phyloP scores from a whole-genome alignment of 306 rosid genomes.

The Oemleria cerasiformis region DNA sequence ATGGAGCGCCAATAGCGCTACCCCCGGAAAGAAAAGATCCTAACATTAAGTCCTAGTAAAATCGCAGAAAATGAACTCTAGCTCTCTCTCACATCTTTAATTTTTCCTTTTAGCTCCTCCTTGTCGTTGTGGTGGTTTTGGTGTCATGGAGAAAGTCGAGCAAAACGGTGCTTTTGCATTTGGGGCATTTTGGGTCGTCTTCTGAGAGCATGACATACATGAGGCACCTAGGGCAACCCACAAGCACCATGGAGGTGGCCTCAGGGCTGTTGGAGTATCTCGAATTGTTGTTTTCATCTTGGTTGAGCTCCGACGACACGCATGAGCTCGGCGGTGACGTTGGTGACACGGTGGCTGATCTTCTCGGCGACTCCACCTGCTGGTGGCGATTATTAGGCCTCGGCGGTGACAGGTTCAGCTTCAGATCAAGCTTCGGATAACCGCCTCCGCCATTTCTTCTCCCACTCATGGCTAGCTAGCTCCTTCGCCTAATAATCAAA shows the following conservation, averaged over 20 bases:
- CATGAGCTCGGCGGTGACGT: slow-evolving; percentile 83
- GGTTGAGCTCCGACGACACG: slow-evolving; percentile 68
- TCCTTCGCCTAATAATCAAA: too few relatives aligned
- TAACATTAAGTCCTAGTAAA: slow-evolving; percentile 21
- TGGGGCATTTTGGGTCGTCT: slow-evolving; percentile 81
- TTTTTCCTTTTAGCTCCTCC: slow-evolving; percentile 38
- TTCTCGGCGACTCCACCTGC: slow-evolving; percentile 45
- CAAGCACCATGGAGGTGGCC: slow-evolving; percentile 71
- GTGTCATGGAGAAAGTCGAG: slow-evolving; percentile 69
- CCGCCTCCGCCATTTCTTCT: slow-evolving; percentile 55
- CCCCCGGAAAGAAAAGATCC: slow-evolving; percentile 23
- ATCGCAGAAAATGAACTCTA: not conserved
- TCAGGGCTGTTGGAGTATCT: slow-evolving; percentile 64
- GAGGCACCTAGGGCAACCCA: slow-evolving; percentile 84
- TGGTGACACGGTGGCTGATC: slow-evolving; percentile 58
- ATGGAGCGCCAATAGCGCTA: slow-evolving; percentile 52
- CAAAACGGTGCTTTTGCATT: slow-evolving; percentile 89
- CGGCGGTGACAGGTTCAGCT: slow-evolving; percentile 87
- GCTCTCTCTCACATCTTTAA: not conserved
- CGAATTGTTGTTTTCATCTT: not conserved
- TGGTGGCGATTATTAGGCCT: slow-evolving; percentile 45
- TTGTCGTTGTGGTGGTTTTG: slow-evolving; percentile 29
- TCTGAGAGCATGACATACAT: slow-evolving; percentile 91
- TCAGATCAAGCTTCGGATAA: slow-evolving; percentile 70
- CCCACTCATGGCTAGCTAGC: slow-evolving; percentile 46